Conservation (phyloP, 2,329 filamentous ascomycete genomes). For the Ophiostoma australiae region DNA sequence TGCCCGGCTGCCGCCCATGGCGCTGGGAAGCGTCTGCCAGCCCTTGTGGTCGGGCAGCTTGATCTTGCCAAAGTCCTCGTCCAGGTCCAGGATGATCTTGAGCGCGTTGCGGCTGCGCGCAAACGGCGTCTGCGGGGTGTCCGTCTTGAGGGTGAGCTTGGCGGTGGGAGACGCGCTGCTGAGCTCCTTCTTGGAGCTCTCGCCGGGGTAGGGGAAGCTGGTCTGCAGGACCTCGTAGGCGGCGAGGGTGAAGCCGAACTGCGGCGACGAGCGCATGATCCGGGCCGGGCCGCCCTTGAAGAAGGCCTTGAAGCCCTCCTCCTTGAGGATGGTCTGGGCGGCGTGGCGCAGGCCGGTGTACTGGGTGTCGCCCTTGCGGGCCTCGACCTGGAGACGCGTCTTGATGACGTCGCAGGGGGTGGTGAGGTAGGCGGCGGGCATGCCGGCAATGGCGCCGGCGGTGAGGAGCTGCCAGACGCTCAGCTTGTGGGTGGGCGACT, state of each 20-base stretch:
- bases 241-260: constrained; percentile 96
- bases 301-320: constrained; percentile 94
- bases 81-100: constrained; percentile 91
- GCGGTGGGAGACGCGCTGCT: constrained; percentile 43
- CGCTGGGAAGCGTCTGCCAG: constrained; percentile 50
- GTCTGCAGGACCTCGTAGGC: constrained; percentile 89
- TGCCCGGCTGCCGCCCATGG: constrained; percentile 38
- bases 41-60: constrained; percentile 52
- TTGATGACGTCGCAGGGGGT: constrained; percentile 99
- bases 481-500: constrained; percentile 79
- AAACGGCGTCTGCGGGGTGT: constrained; percentile 44
- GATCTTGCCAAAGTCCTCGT: constrained; percentile 82
- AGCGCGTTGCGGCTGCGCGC: constrained; percentile 76
- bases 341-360: constrained; percentile 87
- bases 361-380: constrained; percentile 83
- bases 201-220: constrained; percentile 71
- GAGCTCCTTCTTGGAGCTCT: constrained; percentile 48
- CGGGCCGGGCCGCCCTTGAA: constrained; percentile 97
- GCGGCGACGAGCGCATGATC: constrained; percentile 89
- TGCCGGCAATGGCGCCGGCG: constrained; percentile 88
- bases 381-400: constrained; percentile 94
- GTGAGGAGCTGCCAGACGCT: constrained; percentile 86
- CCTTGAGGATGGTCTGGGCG: constrained; percentile 74
- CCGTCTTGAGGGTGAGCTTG: constrained; percentile 11
- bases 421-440: constrained; percentile 89